Conservation (phyloP, 2,329 filamentous ascomycete species). For the Hypoxylon sp. region DNA sequence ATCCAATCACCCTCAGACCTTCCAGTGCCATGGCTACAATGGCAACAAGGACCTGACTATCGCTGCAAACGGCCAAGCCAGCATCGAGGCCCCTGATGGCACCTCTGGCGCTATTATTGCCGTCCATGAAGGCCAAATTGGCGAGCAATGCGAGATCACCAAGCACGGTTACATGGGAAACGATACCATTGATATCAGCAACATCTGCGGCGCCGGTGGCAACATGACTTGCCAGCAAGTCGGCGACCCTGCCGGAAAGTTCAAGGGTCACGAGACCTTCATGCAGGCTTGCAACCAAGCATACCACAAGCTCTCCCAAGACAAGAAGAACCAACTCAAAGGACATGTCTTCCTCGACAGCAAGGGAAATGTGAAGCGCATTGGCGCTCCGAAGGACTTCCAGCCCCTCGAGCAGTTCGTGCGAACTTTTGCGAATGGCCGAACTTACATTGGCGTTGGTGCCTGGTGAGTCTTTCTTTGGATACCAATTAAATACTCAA, state of each 20-base stretch:
- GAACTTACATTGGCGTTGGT: slow-evolving; percentile 59
- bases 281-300: slow-evolving; percentile 58
- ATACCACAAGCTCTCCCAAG: slow-evolving; percentile 54
- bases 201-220: slow-evolving; percentile 59
- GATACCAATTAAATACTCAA: neutral
- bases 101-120: slow-evolving; percentile 59
- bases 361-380: slow-evolving; percentile 54
- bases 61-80: slow-evolving; percentile 48
- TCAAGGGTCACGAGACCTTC: slow-evolving; percentile 58
- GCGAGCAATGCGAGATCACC: slow-evolving; percentile 60
- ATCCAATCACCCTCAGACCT: slow-evolving; percentile 55
- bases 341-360: slow-evolving; percentile 53
- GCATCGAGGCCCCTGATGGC: slow-evolving; percentile 54
- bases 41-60: slow-evolving; percentile 55
- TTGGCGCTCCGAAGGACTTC: slow-evolving; percentile 56
- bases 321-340: slow-evolving; percentile 54
- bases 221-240: slow-evolving; percentile 59
- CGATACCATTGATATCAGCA: slow-evolving; percentile 54
- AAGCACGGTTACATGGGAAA: slow-evolving; percentile 55
- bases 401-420: slow-evolving; percentile 57
- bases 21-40: slow-evolving; percentile 58
- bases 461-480: slow-evolving; percentile 47
- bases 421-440: slow-evolving; percentile 57
- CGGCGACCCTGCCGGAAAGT: slow-evolving; percentile 54
- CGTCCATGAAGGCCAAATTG: slow-evolving; percentile 57